Evolutionary conservation across 2,329 filamentous ascomycete species (phyloP).

Genomic region (Xylaria sp.): DNA sequence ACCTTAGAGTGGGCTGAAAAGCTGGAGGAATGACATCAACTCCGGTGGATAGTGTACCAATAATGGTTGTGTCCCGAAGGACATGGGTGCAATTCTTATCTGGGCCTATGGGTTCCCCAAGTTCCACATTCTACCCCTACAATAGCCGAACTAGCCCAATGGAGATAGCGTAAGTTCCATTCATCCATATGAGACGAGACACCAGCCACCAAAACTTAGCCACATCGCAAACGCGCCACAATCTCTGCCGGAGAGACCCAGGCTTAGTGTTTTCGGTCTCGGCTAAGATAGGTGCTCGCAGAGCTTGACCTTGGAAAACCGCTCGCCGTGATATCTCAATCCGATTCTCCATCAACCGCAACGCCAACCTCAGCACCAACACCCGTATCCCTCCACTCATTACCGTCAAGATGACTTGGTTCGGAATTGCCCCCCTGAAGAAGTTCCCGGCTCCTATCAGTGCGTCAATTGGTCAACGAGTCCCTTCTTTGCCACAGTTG

Average conservation of each 20-base stretch:
- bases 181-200: background rate
- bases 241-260: background rate
- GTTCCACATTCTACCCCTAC: no score
- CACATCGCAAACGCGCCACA: slow-evolving; percentile 5
- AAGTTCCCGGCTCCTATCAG: slow-evolving; percentile 83
- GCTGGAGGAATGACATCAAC: slow-evolving; percentile 36
- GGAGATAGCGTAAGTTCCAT: slow-evolving; percentile 7
- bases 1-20: background rate
- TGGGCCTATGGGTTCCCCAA: no score
- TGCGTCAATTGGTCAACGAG: slow-evolving; percentile 64
- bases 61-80: no score
- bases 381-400: slow-evolving; percentile 49
- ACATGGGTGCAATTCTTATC: no score
- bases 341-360: slow-evolving; percentile 31
- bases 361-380: slow-evolving; percentile 51
- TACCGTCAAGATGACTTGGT: slow-evolving; percentile 75
- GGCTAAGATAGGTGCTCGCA: slow-evolving; percentile 27
- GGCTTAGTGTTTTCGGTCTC: slow-evolving; percentile 15
- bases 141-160: background rate
- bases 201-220: slow-evolving; percentile 10
- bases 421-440: slow-evolving; percentile 74
- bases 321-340: slow-evolving; percentile 39
- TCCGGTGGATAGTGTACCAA: no score
- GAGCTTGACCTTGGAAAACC: slow-evolving; percentile 48
- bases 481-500: slow-evolving; percentile 24